Conservation (phyloP, 768 basidiomycete genomes). For the Hygrocybe coccinea region DNA sequence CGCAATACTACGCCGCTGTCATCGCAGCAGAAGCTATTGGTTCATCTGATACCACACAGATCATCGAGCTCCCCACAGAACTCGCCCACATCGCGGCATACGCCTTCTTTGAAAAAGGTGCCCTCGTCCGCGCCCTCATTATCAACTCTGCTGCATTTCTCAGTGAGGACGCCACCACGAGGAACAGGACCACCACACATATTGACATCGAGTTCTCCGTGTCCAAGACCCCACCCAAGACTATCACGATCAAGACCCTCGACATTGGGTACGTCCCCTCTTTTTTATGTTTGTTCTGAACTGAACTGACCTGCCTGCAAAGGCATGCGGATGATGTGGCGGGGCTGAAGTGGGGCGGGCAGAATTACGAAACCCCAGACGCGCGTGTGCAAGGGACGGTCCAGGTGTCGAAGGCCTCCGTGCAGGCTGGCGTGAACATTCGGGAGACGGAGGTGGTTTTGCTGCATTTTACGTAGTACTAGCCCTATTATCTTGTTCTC, state of each 20-base stretch:
- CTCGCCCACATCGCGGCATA: constrained; percentile 52
- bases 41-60: constrained; percentile 33
- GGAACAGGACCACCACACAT: constrained; percentile 38
- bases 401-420: constrained; percentile 20
- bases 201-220: constrained; percentile 38
- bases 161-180: constrained; percentile 32
- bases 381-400: constrained; percentile 37
- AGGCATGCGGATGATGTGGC: constrained; percentile 48
- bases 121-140: constrained; percentile 47
- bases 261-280: constrained; percentile 35
- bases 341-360: constrained; percentile 54
- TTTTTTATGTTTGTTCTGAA: neutral
- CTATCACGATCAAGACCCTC: constrained; percentile 46
- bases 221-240: constrained; percentile 21
- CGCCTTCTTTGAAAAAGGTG: constrained; percentile 49
- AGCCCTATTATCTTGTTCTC: no score
- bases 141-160: constrained; percentile 57
- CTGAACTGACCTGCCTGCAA: neutral
- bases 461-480: neutral
- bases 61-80: constrained; percentile 47
- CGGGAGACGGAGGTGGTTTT: neutral
- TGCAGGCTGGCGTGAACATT: neutral
- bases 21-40: constrained; percentile 58
- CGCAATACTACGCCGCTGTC: constrained; percentile 62
- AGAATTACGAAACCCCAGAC: constrained; percentile 50